phyloP scores from a whole-genome alignment of 2,329 filamentous ascomycete species.

The Macroventuria anomochaeta region DNA sequence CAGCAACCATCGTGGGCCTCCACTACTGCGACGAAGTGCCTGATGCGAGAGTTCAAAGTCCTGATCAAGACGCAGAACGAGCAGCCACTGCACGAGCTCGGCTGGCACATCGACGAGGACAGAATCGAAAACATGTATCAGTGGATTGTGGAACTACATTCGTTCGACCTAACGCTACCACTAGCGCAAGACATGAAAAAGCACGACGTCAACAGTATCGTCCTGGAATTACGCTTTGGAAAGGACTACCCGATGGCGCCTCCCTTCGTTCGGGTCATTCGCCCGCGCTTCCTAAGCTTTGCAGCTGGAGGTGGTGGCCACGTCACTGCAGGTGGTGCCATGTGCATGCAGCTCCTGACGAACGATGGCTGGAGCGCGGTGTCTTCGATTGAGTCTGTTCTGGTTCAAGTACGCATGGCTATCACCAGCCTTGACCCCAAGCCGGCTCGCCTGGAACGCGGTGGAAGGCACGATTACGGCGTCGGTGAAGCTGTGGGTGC shows the following conservation, averaged over 20 bases:
- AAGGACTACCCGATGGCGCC: conserved; percentile 77
- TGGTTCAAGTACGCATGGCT: conserved; percentile 81
- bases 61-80: conserved; percentile 69
- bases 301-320: conserved; percentile 79
- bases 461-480: conserved; percentile 62
- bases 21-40: conserved; percentile 63
- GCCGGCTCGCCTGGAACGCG: conserved; percentile 70
- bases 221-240: conserved; percentile 83
- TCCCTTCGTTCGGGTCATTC: conserved; percentile 83
- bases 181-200: conserved; percentile 76
- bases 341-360: conserved; percentile 83
- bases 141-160: conserved; percentile 90
- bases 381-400: conserved; percentile 75
- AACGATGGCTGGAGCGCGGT: conserved; percentile 81
- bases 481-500: conserved; percentile 75
- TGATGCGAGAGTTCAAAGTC: conserved; percentile 69
- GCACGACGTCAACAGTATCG: conserved; percentile 68
- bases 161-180: conserved; percentile 72
- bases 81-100: conserved; percentile 69
- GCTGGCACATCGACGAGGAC: conserved; percentile 79
- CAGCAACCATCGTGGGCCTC: conserved; percentile 70
- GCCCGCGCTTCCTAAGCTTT: conserved; percentile 79
- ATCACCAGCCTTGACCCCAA: conserved; percentile 71
- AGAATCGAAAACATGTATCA: conserved; percentile 80
- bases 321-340: conserved; percentile 81